These are phyloP conservation scores for Pilaira anomala DNA, from an alignment of 192 early-diverging fungal genomes.

Conservation along the genomic window DNA sequence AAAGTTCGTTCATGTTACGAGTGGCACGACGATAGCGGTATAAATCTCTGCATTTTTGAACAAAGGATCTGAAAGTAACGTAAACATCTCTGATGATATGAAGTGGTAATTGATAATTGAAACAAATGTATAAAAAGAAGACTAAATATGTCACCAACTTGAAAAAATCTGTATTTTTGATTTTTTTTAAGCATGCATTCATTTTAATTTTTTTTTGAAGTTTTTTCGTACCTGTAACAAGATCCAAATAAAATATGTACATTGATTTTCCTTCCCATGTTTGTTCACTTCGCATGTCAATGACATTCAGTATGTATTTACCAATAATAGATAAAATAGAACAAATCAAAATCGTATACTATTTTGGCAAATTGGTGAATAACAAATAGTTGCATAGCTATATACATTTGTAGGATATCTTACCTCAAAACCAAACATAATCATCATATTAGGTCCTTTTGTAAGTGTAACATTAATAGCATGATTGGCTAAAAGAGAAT, in stretches of 20 bases:
- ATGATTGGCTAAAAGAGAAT: conserved; percentile 73
- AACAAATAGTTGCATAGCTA: neutral
- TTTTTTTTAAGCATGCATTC: too few relatives aligned
- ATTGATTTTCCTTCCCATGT: conserved; percentile 96
- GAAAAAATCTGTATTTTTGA: conserved; percentile 64
- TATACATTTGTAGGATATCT: neutral
- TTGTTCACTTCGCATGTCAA: conserved; percentile 75
- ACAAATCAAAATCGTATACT: conserved; percentile 87
- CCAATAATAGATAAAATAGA: conserved; percentile 69
- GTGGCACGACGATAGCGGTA: conserved; percentile 92
- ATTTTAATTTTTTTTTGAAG: too few relatives aligned
- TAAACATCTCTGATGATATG: conserved; percentile 98
- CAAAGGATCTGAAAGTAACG: conserved; percentile 87
- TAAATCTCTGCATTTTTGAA: conserved; percentile 85
- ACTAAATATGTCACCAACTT: conserved; percentile 84
- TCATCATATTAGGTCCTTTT: conserved; percentile 88
- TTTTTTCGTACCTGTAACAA: conserved; percentile 61
- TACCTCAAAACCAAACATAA: conserved; percentile 98
- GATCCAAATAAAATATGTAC: conserved; percentile 88
- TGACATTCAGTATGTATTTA: conserved; percentile 85
- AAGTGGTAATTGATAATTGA: conserved; percentile 84
- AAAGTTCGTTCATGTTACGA: conserved; percentile 93
- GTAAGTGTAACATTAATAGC: conserved; percentile 58
- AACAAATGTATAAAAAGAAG: conserved; percentile 85
- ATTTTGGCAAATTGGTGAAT: too few relatives aligned